Evolutionary conservation across 352 stramenopile genomes (phyloP).

Genomic region (Pythium sp.): DNA sequence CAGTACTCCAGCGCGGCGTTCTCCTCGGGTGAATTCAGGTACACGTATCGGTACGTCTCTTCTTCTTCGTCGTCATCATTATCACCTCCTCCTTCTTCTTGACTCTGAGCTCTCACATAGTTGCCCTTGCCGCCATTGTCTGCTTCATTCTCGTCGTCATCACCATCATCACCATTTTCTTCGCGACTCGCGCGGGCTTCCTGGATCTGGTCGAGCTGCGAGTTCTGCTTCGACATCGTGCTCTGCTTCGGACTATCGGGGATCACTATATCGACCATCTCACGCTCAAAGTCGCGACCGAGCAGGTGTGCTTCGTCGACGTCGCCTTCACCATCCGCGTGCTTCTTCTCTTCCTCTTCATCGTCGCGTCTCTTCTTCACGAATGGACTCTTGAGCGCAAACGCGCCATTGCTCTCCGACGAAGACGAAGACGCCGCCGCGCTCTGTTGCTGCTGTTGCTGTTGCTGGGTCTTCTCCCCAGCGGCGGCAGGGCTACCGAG

Average conservation of each 20-base stretch:
- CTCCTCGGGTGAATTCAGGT: conserved; percentile 61
- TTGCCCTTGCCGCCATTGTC: not conserved
- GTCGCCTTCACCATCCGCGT: not conserved
- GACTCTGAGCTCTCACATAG: not conserved
- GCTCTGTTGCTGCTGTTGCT: not conserved
- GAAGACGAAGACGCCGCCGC: not conserved
- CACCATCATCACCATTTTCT: not conserved
- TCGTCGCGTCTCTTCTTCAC: not conserved
- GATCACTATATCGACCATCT: conserved; percentile 18
- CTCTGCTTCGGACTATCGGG: conserved; percentile 16
- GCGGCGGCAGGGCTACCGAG: not conserved
- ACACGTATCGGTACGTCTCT: conserved; percentile 60
- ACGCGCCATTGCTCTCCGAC: not conserved
- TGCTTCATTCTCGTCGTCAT: not conserved
- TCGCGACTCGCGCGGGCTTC: conserved; percentile 13
- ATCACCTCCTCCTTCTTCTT: not conserved
- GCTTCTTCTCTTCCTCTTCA: not conserved
- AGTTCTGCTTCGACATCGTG: not conserved
- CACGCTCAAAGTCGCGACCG: conserved; percentile 14
- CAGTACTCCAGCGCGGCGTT: conserved; percentile 66
- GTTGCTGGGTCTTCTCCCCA: not conserved
- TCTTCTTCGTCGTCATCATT: conserved; percentile 25
- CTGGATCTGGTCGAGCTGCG: conserved; percentile 20
- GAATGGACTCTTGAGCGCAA: conserved; percentile 17
- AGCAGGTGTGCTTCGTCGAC: conserved; percentile 25